Evolutionary conservation across 106 monocot genomes (phyloP).

Genomic region (Allium cepa): DNA sequence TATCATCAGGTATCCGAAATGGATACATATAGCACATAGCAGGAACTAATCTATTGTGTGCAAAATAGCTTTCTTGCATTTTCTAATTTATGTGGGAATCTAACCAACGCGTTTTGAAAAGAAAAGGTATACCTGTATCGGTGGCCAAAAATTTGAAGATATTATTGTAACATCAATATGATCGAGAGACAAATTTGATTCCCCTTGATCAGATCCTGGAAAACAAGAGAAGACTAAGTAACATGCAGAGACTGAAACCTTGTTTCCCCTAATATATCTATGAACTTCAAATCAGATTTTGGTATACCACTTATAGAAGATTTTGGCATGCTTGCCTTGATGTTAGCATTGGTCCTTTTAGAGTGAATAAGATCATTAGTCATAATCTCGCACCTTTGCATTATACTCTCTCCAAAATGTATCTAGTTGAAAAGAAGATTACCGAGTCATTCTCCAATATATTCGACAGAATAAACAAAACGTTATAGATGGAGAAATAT

Average conservation of each 20-base stretch:
- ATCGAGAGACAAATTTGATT: conserved; percentile 41
- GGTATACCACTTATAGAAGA: conserved; percentile 41
- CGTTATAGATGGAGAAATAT: neutral
- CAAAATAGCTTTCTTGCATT: too few species aligned
- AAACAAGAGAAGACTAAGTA: conserved; percentile 6
- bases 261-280: neutral
- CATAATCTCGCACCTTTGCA: conserved; percentile 99
- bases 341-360: conserved; percentile 91
- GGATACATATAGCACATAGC: too few species aligned
- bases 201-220: conserved; percentile 35
- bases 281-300: neutral
- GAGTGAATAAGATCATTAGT: conserved; percentile 96
- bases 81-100: too few species aligned
- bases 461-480: neutral
- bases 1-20: too few species aligned
- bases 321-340: conserved; percentile 66
- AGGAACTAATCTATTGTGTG: too few species aligned
- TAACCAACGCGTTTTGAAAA: too few species aligned
- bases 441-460: neutral
- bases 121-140: conserved; percentile 68
- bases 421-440: conserved; percentile 49
- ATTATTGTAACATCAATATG: conserved; percentile 84
- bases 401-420: conserved; percentile 97
- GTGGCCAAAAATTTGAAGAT: conserved; percentile 96
- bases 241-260: neutral